phyloP scores from a whole-genome alignment of 2,329 filamentous ascomycete species.

The Calcarisporium arbuscula region DNA sequence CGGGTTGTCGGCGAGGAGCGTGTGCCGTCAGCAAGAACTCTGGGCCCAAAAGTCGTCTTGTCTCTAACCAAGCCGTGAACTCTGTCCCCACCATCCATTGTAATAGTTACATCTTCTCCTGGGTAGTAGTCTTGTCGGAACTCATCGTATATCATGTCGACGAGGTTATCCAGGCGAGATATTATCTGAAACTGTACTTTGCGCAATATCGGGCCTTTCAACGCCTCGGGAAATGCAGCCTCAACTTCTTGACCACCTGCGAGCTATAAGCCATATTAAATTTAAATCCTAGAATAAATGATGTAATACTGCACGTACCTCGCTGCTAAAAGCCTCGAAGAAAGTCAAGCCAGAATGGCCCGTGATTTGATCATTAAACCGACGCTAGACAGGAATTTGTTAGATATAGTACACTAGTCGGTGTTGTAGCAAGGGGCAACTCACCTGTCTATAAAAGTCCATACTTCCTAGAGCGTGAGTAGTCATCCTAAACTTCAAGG shows the following conservation, averaged over 20 bases:
- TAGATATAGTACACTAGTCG: slow-evolving; percentile 13
- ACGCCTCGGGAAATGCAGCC: slow-evolving; percentile 80
- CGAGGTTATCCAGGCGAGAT: slow-evolving; percentile 78
- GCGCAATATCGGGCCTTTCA: slow-evolving; percentile 85
- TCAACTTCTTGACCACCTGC: slow-evolving; percentile 84
- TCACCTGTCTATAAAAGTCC: slow-evolving; percentile 88
- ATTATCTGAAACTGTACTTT: slow-evolving; percentile 87
- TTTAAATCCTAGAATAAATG: neutral
- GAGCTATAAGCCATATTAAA: slow-evolving; percentile 41
- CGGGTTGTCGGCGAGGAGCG: slow-evolving; percentile 66
- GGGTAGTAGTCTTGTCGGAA: slow-evolving; percentile 91
- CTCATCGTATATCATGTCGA: slow-evolving; percentile 63
- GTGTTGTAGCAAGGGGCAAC: slow-evolving; percentile 14
- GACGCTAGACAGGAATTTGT: slow-evolving; percentile 46
- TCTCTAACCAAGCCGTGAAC: slow-evolving; percentile 73
- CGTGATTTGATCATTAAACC: slow-evolving; percentile 93
- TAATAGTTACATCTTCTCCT: slow-evolving; percentile 73
- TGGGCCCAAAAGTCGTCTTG: slow-evolving; percentile 68
- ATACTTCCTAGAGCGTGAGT: slow-evolving; percentile 46
- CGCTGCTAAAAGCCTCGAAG: slow-evolving; percentile 86
- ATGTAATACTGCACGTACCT: slow-evolving; percentile 53
- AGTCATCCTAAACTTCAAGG: slow-evolving; percentile 2
- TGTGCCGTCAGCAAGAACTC: slow-evolving; percentile 58
- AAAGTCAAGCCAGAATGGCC: slow-evolving; percentile 87
- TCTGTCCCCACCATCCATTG: slow-evolving; percentile 61